Percentiles rank a stretch among this genome's conserved stretches.
Conservation (phyloP, 257 asterid species). For the Solanum sitiens region DNA sequence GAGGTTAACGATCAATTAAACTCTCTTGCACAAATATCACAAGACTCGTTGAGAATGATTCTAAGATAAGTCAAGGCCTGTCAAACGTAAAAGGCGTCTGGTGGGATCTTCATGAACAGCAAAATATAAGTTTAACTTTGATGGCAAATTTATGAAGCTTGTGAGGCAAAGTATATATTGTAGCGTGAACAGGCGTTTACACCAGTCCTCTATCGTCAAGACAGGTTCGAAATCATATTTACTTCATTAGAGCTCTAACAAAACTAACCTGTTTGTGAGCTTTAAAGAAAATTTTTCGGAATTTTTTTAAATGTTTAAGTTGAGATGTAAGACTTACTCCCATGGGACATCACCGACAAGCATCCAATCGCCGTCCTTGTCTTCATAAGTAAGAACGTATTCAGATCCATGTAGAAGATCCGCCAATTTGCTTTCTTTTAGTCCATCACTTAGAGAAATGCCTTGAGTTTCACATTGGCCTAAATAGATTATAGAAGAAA, state of each 20-base stretch:
- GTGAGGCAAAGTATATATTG: background rate
- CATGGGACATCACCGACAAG: conserved; percentile 97
- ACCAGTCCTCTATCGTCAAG: background rate
- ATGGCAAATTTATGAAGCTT: background rate
- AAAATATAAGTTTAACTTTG: background rate
- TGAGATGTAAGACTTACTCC: conserved; percentile 39
- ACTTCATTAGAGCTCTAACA: background rate
- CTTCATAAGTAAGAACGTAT: conserved; percentile 78
- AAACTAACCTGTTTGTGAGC: background rate
- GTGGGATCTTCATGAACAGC: background rate
- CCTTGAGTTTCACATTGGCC: conserved; percentile 25
- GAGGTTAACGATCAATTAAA: background rate
- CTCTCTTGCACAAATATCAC: background rate
- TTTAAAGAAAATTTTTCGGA: background rate
- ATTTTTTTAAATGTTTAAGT: no score
- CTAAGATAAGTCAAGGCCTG: background rate
- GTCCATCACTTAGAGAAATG: conserved; percentile 15
- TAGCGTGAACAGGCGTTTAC: background rate
- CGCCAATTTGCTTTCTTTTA: conserved; percentile 58
- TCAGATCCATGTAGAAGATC: conserved; percentile 77
- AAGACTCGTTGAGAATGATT: background rate
- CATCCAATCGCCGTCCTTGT: conserved; percentile 97
- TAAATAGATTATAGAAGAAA: background rate
- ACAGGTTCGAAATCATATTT: background rate
- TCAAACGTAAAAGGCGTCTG: background rate